Base-by-base conservation (phyloP, 2,329 filamentous ascomycete species). In the Penicillium sp. region DNA sequence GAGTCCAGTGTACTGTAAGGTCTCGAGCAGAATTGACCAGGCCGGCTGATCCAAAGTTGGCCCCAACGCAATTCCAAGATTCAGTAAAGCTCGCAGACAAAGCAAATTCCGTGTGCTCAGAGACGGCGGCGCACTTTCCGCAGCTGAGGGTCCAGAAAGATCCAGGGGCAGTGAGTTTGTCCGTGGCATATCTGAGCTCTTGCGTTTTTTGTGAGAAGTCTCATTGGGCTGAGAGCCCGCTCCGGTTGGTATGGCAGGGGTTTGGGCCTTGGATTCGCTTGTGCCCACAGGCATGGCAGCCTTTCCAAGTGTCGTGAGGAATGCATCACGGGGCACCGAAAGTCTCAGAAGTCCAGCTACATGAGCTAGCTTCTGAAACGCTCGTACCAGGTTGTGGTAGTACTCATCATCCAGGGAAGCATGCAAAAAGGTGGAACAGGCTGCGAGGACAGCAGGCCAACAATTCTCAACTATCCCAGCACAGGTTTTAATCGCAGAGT, bases 351-450 rank as follows among this genome's bases (percentile, higher is more conserved):
- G 76, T 4, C 93, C 95, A 33, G 93, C 89, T 2, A 97, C 92
- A 66, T 98, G 95, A 0, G 93, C 88, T 62, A 98, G 88, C 57
- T 95, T 90, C 63, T 98, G 93, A 59, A 97, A 95, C 0, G 92
- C 88, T 57, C 93, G 82, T 23, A 98, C 92, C 1, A 98, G 76
- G 8, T 86, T 83, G 58, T 96, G 91, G 62, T 97, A 98, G 60
- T 93, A 96, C 46, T 96, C 90, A 1, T 89, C 87, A 66, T 98
- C 93, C 3, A 98, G 75, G 0, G 92, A 84, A 27, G 93, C 89
- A 65, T 95, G 95, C 15, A 98, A 74, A 65, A 97, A 98, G 0
- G 92, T 96, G 0, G 93, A 98, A 61, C 90, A 96, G 1, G 90
- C 93, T 1, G 93, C 92, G 42, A 98, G 80, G 33, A 97, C 85